A percentile compares a stretch with the other conserved stretches of the same genome.
Conservation (phyloP, 2,329 filamentous ascomycete species). For the Calonectria fujianensis region DNA sequence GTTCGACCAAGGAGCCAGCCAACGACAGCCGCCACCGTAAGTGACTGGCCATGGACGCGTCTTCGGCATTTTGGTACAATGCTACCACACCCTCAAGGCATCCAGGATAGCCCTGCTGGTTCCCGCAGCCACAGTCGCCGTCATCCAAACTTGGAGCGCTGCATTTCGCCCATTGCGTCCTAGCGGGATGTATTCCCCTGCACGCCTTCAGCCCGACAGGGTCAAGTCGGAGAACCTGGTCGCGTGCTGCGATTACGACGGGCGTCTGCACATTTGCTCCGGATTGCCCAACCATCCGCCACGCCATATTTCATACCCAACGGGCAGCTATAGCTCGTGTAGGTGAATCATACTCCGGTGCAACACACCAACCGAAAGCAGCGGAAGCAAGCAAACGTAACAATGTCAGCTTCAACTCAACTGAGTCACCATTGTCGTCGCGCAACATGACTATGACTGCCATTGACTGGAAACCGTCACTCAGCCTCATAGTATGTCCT, state of each 20-base stretch:
- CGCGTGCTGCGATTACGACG: neutral
- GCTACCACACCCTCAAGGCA: neutral
- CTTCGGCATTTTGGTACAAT: neutral
- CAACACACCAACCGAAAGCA: neutral
- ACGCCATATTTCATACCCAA: neutral
- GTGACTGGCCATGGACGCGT: neutral
- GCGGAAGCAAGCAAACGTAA: neutral
- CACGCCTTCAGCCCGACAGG: neutral
- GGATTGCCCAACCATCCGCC: neutral
- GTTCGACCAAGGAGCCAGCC: too few species aligned
- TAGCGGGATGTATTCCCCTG: neutral
- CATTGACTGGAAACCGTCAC: neutral
- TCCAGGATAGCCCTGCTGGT: too few species aligned
- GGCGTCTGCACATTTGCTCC: neutral
- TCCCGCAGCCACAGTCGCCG: neutral
- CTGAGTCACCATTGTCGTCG: neutral
- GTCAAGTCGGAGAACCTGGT: neutral
- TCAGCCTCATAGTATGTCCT: neutral
- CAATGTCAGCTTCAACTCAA: too few species aligned
- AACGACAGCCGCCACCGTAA: too few species aligned
- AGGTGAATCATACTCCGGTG: neutral
- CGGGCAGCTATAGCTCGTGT: neutral
- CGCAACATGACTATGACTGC: neutral
- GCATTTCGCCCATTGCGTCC: neutral
- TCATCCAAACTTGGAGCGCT: neutral